Percentiles rank a stretch among this genome's conserved stretches.
phyloP scores from a whole-genome alignment of 2,329 filamentous ascomycete genomes.

The Cladosporium sp. region DNA sequence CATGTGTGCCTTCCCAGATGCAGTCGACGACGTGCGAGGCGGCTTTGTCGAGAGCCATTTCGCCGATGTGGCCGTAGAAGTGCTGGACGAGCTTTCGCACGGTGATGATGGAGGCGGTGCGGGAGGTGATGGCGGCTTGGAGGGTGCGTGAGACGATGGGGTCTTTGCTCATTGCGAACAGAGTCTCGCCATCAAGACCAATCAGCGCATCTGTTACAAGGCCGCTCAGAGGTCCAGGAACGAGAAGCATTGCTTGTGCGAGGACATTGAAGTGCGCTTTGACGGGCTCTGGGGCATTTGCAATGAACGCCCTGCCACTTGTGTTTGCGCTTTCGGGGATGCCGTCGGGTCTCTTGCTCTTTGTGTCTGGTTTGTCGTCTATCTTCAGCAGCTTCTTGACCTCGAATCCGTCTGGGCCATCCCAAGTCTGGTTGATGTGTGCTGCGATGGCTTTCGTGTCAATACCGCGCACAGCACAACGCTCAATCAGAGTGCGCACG shows the following conservation, averaged over 20 bases:
- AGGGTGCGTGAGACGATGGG: slow-evolving; percentile 57
- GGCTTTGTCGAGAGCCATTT: slow-evolving; percentile 57
- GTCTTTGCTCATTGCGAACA: slow-evolving; percentile 62
- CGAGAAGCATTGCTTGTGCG: slow-evolving; percentile 71
- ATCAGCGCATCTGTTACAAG: slow-evolving; percentile 62
- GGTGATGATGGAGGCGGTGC: slow-evolving; percentile 52
- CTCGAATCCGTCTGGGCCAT: slow-evolving; percentile 45
- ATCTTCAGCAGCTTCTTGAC: slow-evolving; percentile 59
- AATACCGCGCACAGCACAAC: slow-evolving; percentile 65
- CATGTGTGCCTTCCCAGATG: slow-evolving; percentile 60
- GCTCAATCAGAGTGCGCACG: slow-evolving; percentile 76
- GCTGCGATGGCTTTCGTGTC: slow-evolving; percentile 54
- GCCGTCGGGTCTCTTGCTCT: slow-evolving; percentile 16
- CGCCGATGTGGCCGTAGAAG: slow-evolving; percentile 58
- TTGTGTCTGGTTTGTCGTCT: slow-evolving; percentile 34
- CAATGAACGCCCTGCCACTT: slow-evolving; percentile 14
- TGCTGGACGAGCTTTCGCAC: slow-evolving; percentile 61
- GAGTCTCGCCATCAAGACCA: slow-evolving; percentile 47
- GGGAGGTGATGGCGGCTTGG: slow-evolving; percentile 57
- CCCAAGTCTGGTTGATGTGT: slow-evolving; percentile 56
- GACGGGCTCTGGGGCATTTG: slow-evolving; percentile 21
- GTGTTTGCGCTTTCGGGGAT: slow-evolving; percentile 13
- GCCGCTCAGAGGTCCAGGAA: slow-evolving; percentile 63
- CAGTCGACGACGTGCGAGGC: slow-evolving; percentile 66
- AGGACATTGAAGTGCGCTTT: slow-evolving; percentile 73